Evolutionary conservation across 495 filamentous ascomycete genomes (phyloP).

Genomic region (Xylaria curta): DNA sequence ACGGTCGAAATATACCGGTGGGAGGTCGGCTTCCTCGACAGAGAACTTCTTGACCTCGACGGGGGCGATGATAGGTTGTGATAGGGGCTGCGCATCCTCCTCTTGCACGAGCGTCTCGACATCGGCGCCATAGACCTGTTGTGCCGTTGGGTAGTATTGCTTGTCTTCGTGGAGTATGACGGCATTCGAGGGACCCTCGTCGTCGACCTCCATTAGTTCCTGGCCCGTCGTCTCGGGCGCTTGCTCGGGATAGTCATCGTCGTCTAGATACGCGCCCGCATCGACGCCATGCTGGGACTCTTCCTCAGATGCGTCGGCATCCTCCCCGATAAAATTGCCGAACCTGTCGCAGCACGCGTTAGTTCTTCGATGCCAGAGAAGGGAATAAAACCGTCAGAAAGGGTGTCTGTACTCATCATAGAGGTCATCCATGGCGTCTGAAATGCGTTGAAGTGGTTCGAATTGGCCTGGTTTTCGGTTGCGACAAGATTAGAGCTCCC

Average conservation of each 20-base stretch:
- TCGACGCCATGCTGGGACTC: slow-evolving; percentile 77
- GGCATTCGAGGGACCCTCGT: slow-evolving; percentile 94
- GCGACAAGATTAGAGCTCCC: slow-evolving; percentile 29
- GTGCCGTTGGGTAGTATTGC: slow-evolving; percentile 96
- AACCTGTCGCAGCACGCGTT: slow-evolving; percentile 65
- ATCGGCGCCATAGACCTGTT: slow-evolving; percentile 90
- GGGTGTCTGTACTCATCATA: slow-evolving; percentile 73
- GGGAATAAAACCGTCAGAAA: neutral
- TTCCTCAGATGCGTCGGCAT: slow-evolving; percentile 83
- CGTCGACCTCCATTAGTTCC: slow-evolving; percentile 94
- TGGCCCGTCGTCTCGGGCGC: slow-evolving; percentile 69
- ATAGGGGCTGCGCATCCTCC: slow-evolving; percentile 92
- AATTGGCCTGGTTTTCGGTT: slow-evolving; percentile 25
- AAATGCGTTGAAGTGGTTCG: slow-evolving; percentile 17
- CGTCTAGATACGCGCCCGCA: slow-evolving; percentile 77
- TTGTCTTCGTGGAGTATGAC: slow-evolving; percentile 98
- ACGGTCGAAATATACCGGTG: slow-evolving; percentile 83
- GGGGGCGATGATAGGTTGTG: slow-evolving; percentile 91
- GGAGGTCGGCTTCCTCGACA: slow-evolving; percentile 88
- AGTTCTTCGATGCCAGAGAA: slow-evolving; percentile 16
- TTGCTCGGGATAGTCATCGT: slow-evolving; percentile 70
- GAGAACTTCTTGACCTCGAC: slow-evolving; percentile 95
- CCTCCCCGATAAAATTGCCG: slow-evolving; percentile 94
- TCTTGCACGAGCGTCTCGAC: slow-evolving; percentile 97
- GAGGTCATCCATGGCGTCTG: slow-evolving; percentile 73